Evolutionary conservation across 176 grass and related monocot genomes (phyloP).

Genomic region (Dactylis glomerata): DNA sequence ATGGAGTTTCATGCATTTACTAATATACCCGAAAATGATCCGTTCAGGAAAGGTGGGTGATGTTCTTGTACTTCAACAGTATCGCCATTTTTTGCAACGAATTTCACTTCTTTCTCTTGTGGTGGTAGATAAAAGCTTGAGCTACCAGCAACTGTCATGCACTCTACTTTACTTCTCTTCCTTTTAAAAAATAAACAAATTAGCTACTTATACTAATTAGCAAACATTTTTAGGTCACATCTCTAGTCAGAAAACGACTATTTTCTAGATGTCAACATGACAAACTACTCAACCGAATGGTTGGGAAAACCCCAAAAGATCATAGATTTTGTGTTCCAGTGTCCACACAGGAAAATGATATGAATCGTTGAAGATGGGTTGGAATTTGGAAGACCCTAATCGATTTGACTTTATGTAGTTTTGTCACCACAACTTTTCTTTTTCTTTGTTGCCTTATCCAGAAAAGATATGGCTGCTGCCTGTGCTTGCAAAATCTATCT

Average conservation of each 20-base stretch:
- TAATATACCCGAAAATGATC: background rate
- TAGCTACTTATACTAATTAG: background rate
- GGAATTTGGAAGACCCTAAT: slow-evolving; percentile 20
- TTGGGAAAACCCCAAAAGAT: background rate
- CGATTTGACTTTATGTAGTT: slow-evolving; percentile 21
- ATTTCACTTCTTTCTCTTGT: background rate
- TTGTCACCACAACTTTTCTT: slow-evolving; percentile 22
- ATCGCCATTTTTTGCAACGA: background rate
- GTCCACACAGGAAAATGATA: slow-evolving; percentile 4
- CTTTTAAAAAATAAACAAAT: background rate
- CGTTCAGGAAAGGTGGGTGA: no score
- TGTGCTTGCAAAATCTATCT: slow-evolving; percentile 25
- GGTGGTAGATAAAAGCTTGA: background rate
- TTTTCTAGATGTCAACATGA: slow-evolving; percentile 15
- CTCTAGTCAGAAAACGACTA: slow-evolving; percentile 1
- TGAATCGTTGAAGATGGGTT: slow-evolving; percentile 21
- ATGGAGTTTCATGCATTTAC: background rate
- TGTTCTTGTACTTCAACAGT: background rate
- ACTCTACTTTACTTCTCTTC: background rate
- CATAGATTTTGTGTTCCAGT: background rate
- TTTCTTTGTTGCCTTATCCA: slow-evolving; percentile 15
- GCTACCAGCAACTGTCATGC: background rate
- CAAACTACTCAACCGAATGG: slow-evolving; percentile 6
- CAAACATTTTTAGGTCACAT: background rate
- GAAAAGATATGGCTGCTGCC: slow-evolving; percentile 22